Conservation (phyloP, 163 green algal species). For the Chlorella variabilis region DNA sequence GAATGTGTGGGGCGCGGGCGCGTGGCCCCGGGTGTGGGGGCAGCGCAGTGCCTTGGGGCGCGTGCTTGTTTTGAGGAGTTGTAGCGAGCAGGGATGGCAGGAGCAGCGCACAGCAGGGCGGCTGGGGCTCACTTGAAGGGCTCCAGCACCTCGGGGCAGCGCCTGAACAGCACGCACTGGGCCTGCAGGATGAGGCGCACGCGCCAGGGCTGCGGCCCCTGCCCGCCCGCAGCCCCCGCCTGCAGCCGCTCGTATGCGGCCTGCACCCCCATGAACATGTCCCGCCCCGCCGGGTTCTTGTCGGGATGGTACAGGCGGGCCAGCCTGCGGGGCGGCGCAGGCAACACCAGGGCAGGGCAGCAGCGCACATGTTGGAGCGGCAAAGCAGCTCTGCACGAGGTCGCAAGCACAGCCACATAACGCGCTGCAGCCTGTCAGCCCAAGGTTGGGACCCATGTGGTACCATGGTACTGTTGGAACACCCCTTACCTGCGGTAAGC, state of each 20-base stretch:
- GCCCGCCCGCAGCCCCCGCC: conserved; percentile 67
- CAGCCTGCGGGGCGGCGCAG: conserved; percentile 15
- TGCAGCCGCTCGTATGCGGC: conserved; percentile 92
- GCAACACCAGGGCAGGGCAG: neutral
- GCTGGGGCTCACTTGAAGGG: conserved; percentile 90
- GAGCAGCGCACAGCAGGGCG: no score
- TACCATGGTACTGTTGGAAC: no score
- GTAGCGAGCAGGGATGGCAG: no score
- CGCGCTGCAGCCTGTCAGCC: no score
- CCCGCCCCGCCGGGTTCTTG: conserved; percentile 88
- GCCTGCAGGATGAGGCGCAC: conserved; percentile 74
- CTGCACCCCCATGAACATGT: conserved; percentile 85
- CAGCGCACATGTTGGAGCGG: no score
- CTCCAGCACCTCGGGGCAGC: conserved; percentile 72
- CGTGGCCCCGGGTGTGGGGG: no score
- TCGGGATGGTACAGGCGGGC: conserved; percentile 87
- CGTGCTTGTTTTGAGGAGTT: no score
- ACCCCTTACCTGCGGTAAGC: conserved; percentile 76
- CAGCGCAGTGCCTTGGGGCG: no score
- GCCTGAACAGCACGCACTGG: conserved; percentile 88
- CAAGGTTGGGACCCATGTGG: no score
- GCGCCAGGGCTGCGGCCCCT: conserved; percentile 79
- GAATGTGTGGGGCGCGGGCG: no score
- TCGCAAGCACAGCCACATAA: no score
- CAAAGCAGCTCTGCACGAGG: no score